Evolutionary conservation across 2,329 filamentous ascomycete species (phyloP).

Genomic region (Stachybotrys chlorohalonatus): DNA sequence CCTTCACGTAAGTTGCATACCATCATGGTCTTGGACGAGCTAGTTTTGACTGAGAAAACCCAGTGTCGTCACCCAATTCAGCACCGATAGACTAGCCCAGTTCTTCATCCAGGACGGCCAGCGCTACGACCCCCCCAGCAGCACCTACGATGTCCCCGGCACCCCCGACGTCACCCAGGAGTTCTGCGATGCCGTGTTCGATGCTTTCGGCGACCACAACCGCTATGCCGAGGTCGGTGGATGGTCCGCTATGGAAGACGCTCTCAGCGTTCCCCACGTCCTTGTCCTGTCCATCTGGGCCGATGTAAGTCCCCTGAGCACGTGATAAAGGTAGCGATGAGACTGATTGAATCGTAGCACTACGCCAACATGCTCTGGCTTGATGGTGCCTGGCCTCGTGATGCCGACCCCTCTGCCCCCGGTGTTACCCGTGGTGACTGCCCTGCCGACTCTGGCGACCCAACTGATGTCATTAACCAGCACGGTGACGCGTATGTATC

Average conservation of each 20-base stretch:
- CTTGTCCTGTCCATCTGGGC: conserved; percentile 53
- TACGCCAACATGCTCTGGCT: conserved; percentile 62
- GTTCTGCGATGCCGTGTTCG: conserved; percentile 49
- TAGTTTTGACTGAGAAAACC: background rate
- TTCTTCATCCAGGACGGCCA: conserved; percentile 41
- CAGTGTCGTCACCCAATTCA: conserved; percentile 1
- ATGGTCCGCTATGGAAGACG: conserved; percentile 42
- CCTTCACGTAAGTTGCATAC: conserved; percentile 15
- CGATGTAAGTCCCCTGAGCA: conserved; percentile 19
- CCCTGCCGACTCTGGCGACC: conserved; percentile 13
- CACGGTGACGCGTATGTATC: conserved; percentile 8
- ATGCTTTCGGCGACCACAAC: conserved; percentile 38
- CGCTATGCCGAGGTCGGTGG: conserved; percentile 48
- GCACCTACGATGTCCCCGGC: conserved; percentile 9
- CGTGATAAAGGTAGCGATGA: background rate
- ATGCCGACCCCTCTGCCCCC: conserved; percentile 10
- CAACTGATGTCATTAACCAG: conserved; percentile 10
- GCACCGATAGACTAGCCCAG: conserved; percentile 15
- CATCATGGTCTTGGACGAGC: background rate
- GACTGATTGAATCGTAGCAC: conserved; percentile 22
- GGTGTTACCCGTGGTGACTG: conserved; percentile 15
- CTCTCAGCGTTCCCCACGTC: conserved; percentile 50
- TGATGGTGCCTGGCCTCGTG: conserved; percentile 48
- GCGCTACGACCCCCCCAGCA: conserved; percentile 30
- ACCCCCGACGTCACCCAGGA: conserved; percentile 46